phyloP scores from a whole-genome alignment of 345 rosid genomes.

The Acer saccharum region DNA sequence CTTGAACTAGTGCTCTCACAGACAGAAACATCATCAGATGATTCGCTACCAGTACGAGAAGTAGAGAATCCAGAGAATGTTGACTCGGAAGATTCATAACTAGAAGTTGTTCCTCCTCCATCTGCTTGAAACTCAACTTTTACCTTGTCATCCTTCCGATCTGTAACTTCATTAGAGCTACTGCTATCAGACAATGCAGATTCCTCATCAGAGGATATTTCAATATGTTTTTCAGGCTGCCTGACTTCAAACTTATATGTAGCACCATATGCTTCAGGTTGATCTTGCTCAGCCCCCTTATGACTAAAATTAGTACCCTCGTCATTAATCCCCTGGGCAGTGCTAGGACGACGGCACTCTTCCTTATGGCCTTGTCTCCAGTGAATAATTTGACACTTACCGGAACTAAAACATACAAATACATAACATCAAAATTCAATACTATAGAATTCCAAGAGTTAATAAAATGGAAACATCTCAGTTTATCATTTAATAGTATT shows the following conservation, averaged over 20 bases:
- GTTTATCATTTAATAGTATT: not conserved
- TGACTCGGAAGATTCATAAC: conserved; percentile 55
- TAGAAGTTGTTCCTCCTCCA: conserved; percentile 44
- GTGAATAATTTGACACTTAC: conserved; percentile 85
- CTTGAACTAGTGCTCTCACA: conserved; percentile 65
- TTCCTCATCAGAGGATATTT: conserved; percentile 31
- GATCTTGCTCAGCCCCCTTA: conserved; percentile 34
- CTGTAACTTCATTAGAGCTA: conserved; percentile 37
- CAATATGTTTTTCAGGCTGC: conserved; percentile 34
- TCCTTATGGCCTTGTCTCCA: conserved; percentile 99
- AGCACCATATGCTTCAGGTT: conserved; percentile 14
- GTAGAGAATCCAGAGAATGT: conserved; percentile 81
- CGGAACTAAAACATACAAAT: conserved; percentile 60
- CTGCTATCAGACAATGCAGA: conserved; percentile 29
- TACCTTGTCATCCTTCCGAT: conserved; percentile 34
- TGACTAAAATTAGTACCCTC: conserved; percentile 37
- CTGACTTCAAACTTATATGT: conserved; percentile 33
- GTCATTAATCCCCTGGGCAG: conserved; percentile 30
- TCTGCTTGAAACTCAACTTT: conserved; percentile 48
- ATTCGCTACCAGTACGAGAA: conserved; percentile 49
- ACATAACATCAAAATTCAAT: conserved; percentile 14
- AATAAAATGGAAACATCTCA: not conserved
- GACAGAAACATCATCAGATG: conserved; percentile 73
- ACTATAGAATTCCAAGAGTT: not conserved
- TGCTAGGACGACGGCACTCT: conserved; percentile 64